Evolutionary conservation across 1,284 basidiomycete species (phyloP).

Genomic region (Tremellales sp.): DNA sequence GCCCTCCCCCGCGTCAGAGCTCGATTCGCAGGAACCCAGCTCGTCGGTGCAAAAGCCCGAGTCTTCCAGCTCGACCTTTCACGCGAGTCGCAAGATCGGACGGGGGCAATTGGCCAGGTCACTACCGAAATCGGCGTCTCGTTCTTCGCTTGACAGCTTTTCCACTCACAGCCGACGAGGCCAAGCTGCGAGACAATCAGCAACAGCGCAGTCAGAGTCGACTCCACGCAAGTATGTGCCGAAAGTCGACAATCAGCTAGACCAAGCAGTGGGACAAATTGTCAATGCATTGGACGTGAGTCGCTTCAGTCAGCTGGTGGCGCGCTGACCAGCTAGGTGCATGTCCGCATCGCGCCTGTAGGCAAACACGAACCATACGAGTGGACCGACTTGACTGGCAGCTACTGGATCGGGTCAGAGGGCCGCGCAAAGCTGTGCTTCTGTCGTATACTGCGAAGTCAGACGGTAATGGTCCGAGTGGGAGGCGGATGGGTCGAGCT

Average conservation of each 20-base stretch:
- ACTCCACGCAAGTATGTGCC: slow-evolving; percentile 71
- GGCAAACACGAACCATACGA: slow-evolving; percentile 30
- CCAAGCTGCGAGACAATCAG: too few relatives aligned
- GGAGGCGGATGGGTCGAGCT: slow-evolving; percentile 92
- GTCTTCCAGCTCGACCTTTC: too few relatives aligned
- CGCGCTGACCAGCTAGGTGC: slow-evolving; percentile 38
- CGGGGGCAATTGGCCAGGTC: too few relatives aligned
- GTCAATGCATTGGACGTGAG: slow-evolving; percentile 77
- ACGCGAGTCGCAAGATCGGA: too few relatives aligned
- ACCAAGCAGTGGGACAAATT: slow-evolving; percentile 84
- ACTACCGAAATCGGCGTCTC: too few relatives aligned
- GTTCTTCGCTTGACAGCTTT: too few relatives aligned
- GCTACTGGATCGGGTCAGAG: slow-evolving; percentile 90
- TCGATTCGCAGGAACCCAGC: too few relatives aligned
- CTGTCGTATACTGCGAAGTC: slow-evolving; percentile 83
- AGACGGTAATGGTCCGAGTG: slow-evolving; percentile 91
- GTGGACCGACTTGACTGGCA: slow-evolving; percentile 86
- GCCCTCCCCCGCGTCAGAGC: too few relatives aligned
- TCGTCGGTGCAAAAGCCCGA: too few relatives aligned
- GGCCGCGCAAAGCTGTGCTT: slow-evolving; percentile 75
- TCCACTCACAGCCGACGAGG: too few relatives aligned
- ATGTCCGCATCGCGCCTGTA: slow-evolving; percentile 73
- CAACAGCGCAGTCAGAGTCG: neutral
- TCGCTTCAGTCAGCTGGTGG: slow-evolving; percentile 1
- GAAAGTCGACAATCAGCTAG: slow-evolving; percentile 80